These are phyloP conservation scores for Herpetomonas samuelpessoai DNA, from an alignment of 208 protist genomes.

Conservation along the genomic window DNA sequence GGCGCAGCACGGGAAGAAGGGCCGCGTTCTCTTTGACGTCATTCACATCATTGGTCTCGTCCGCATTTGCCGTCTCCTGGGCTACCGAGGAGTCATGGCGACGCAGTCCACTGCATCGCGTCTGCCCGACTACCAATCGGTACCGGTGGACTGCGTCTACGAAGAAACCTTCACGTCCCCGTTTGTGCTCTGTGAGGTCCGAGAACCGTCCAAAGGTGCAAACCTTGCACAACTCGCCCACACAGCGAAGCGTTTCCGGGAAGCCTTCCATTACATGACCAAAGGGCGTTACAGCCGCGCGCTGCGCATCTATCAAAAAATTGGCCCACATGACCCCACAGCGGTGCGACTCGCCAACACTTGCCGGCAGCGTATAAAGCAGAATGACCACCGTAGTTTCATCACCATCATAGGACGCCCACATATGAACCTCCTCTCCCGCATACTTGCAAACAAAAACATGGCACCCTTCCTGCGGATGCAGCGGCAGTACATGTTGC, in stretches of 20 bases:
- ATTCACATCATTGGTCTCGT: constrained; percentile 9
- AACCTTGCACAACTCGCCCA: constrained; percentile 8
- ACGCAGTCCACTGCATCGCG: constrained; percentile 42
- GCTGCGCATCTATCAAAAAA: constrained; percentile 21
- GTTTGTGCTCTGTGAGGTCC: constrained; percentile 46
- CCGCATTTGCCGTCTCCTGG: constrained; percentile 4
- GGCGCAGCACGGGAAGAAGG: constrained; percentile 13
- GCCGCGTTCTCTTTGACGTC: constrained; percentile 22
- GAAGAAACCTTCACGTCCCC: constrained; percentile 17
- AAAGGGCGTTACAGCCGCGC: constrained; percentile 39
- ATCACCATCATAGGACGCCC: not conserved
- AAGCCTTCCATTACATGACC: constrained; percentile 54
- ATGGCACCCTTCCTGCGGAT: not conserved
- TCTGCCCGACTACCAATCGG: constrained; percentile 25
- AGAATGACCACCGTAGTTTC: constrained; percentile 16
- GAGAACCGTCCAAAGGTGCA: constrained; percentile 8
- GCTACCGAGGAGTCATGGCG: constrained; percentile 17
- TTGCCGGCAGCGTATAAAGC: constrained; percentile 24
- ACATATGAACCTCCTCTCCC: constrained; percentile 12
- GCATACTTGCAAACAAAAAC: constrained; percentile 7
- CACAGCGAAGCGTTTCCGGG: constrained; percentile 34
- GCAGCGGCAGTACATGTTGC: constrained; percentile 1
- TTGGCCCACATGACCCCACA: constrained; percentile 20
- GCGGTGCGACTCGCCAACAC: constrained; percentile 25
- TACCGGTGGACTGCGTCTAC: constrained; percentile 32